Evolutionary conservation across 345 rosid species (phyloP).

Genomic region (Mercurialis annua): DNA sequence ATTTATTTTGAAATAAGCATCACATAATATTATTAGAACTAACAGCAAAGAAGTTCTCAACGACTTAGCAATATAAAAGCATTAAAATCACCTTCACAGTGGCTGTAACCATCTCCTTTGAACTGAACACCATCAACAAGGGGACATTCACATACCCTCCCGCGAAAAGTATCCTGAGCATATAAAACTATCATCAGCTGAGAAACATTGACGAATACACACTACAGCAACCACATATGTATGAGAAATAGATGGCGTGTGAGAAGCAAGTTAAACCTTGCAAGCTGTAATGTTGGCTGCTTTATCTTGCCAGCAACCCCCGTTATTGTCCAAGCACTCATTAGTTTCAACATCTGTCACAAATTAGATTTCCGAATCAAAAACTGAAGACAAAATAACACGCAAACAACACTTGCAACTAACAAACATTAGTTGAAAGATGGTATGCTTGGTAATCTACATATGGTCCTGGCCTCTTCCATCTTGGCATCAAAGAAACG

Average conservation of each 20-base stretch:
- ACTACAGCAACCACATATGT: neutral
- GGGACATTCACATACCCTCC: slow-evolving; percentile 92
- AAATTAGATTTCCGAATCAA: slow-evolving; percentile 14
- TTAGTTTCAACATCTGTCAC: slow-evolving; percentile 86
- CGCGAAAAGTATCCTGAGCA: slow-evolving; percentile 91
- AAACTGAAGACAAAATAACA: slow-evolving; percentile 11
- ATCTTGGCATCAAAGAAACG: neutral
- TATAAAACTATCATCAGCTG: neutral
- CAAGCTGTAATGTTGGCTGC: slow-evolving; percentile 83
- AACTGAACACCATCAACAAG: slow-evolving; percentile 88
- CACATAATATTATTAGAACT: too few species aligned
- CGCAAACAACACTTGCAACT: neutral
- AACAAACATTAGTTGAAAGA: slow-evolving; percentile 7
- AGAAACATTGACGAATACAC: neutral
- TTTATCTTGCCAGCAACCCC: slow-evolving; percentile 94
- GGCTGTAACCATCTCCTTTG: slow-evolving; percentile 93
- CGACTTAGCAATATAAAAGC: neutral
- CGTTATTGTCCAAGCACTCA: slow-evolving; percentile 88
- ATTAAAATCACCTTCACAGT: slow-evolving; percentile 69
- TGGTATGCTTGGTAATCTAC: neutral
- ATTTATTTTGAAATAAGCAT: too few species aligned
- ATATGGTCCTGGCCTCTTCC: neutral
- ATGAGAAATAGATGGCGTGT: neutral
- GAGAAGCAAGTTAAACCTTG: slow-evolving; percentile 47
- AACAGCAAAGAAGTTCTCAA: neutral